Evolutionary conservation across 208 protist genomes (phyloP).

Genomic region (Kentomonas sorsogonicus): DNA sequence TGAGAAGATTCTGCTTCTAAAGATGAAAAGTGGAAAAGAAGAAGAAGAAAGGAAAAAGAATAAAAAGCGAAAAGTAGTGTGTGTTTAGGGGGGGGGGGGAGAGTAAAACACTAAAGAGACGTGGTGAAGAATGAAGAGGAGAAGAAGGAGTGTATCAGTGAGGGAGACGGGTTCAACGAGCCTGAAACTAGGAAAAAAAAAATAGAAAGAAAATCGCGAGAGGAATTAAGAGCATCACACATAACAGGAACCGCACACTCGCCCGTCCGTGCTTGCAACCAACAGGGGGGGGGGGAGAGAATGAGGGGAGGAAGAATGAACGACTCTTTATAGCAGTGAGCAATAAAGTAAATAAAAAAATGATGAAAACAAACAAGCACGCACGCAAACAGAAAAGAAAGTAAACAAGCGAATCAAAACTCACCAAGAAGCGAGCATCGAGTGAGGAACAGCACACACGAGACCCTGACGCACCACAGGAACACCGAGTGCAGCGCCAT

Average conservation of each 20-base stretch:
- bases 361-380: neutral
- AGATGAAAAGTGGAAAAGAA: neutral
- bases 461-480: too few relatives aligned
- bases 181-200: neutral
- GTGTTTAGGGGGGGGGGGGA: neutral
- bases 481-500: too few relatives aligned
- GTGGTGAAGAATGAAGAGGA: too few relatives aligned
- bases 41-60: slow-evolving; percentile 14
- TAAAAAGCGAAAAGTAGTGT: slow-evolving; percentile 8
- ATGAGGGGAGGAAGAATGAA: neutral
- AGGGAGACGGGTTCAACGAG: neutral
- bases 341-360: neutral
- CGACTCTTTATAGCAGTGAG: neutral
- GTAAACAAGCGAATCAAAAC: too few relatives aligned
- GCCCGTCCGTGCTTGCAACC: neutral
- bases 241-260: neutral
- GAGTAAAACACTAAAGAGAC: slow-evolving; percentile 1
- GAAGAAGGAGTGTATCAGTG: neutral
- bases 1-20: neutral
- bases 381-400: too few relatives aligned
- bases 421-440: too few relatives aligned
- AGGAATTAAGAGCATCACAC: neutral
- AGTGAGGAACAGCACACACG: too few relatives aligned
- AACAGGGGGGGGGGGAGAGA: neutral
- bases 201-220: slow-evolving; percentile 1